Evolutionary conservation across 2,329 filamentous ascomycete species (phyloP).

Genomic region (Neonectria sp.): DNA sequence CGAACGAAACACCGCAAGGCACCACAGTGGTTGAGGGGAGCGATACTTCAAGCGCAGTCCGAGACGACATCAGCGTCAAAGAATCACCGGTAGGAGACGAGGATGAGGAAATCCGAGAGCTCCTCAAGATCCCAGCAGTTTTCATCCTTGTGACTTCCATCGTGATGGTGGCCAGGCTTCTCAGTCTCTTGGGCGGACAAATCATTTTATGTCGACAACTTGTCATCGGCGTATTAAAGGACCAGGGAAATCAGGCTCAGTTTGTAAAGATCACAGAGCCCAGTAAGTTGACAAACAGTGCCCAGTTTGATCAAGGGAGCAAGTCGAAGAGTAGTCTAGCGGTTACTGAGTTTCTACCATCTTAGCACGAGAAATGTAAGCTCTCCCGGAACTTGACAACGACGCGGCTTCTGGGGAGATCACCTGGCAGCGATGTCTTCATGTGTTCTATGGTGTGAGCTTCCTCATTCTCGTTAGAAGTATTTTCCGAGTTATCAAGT

Average conservation of each 20-base stretch:
- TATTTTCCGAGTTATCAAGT: slow-evolving; percentile 64
- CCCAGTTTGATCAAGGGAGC: background rate
- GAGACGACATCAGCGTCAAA: background rate
- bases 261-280: background rate
- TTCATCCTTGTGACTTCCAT: background rate
- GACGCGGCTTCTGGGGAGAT: slow-evolving; percentile 10
- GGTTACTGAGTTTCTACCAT: background rate
- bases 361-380: background rate
- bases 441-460: slow-evolving; percentile 51
- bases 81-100: background rate
- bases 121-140: background rate
- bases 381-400: background rate
- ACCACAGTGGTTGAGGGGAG: background rate
- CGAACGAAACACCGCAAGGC: background rate
- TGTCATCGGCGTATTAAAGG: background rate
- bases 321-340: background rate
- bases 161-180: background rate
- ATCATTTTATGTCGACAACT: background rate
- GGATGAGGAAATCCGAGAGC: background rate
- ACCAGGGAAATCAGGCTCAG: background rate
- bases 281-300: background rate
- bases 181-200: background rate
- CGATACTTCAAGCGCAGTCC: background rate
- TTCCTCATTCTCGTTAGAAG: slow-evolving; percentile 61
- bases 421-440: slow-evolving; percentile 50